These are phyloP conservation scores for Spiraea crenata DNA, from an alignment of 331 rosid species.

Conservation along the genomic window DNA sequence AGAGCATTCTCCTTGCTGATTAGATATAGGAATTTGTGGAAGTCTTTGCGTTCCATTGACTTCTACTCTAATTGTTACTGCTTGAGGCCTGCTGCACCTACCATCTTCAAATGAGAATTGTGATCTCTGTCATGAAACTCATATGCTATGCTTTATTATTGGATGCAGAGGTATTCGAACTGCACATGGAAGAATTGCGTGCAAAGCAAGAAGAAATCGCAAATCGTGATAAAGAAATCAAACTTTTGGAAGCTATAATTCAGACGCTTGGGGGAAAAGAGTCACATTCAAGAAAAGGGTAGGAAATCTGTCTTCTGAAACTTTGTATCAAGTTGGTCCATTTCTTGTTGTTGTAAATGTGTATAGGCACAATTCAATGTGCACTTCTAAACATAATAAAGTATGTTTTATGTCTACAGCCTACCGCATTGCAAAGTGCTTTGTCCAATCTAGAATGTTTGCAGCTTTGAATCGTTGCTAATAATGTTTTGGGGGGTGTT, in stretches of 20 bases:
- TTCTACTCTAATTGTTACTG: neutral
- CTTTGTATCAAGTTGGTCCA: neutral
- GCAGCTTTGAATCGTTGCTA: no score
- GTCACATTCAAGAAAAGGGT: slow-evolving; percentile 31
- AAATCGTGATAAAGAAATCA: slow-evolving; percentile 80
- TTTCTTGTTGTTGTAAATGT: slow-evolving; percentile 25
- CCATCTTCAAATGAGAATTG: neutral
- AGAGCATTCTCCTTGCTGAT: neutral
- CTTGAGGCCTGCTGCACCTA: neutral
- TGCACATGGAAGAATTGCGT: slow-evolving; percentile 96
- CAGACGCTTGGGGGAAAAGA: slow-evolving; percentile 82
- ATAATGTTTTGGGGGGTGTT: no score
- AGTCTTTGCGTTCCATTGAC: neutral
- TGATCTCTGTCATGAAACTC: slow-evolving; percentile 7
- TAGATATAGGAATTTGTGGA: neutral
- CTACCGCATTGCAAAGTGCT: no score
- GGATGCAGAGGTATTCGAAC: slow-evolving; percentile 72
- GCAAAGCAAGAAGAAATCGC: slow-evolving; percentile 74
- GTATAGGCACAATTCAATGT: slow-evolving; percentile 16
- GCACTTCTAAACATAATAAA: neutral
- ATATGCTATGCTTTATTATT: slow-evolving; percentile 3
- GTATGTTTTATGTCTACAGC: no score
- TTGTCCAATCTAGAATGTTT: no score
- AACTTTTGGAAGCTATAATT: slow-evolving; percentile 80
- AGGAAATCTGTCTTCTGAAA: slow-evolving; percentile 1